These are phyloP conservation scores for Dacryopinax spathularia DNA, from an alignment of 768 basidiomycete species.

Conservation along the genomic window DNA sequence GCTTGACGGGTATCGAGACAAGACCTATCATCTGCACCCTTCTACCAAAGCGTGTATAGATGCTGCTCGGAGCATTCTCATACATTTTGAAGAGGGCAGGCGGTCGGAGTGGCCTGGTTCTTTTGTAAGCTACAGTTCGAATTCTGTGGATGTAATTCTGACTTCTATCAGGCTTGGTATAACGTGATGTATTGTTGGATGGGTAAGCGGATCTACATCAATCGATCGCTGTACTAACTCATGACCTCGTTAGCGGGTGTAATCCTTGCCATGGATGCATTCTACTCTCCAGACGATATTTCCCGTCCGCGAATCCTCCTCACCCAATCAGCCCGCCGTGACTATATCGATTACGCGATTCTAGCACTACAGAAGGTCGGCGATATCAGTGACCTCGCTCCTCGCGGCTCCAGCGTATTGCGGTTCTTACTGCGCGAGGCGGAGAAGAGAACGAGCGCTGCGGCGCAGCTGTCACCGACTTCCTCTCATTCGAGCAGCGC, in stretches of 20 bases:
- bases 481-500: background rate
- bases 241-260: background rate
- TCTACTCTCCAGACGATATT: background rate
- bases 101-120: background rate
- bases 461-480: background rate
- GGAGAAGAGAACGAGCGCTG: background rate
- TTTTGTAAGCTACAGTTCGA: background rate
- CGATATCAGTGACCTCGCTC: background rate
- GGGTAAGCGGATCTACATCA: background rate
- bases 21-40: background rate
- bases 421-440: background rate
- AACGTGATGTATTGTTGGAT: constrained; percentile 1
- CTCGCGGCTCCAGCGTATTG: background rate
- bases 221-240: too few relatives aligned
- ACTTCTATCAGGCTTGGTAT: background rate
- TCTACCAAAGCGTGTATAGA: background rate
- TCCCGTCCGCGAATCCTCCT: too few relatives aligned
- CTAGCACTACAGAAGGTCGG: background rate
- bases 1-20: background rate
- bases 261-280: background rate
- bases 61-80: background rate
- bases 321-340: too few relatives aligned
- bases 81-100: background rate
- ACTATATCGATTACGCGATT: background rate
- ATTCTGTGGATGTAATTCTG: background rate